Percentiles rank a stretch among this genome's conserved stretches.
Conservation (phyloP, 139 green algal genomes). For the Gonium pectorale region DNA sequence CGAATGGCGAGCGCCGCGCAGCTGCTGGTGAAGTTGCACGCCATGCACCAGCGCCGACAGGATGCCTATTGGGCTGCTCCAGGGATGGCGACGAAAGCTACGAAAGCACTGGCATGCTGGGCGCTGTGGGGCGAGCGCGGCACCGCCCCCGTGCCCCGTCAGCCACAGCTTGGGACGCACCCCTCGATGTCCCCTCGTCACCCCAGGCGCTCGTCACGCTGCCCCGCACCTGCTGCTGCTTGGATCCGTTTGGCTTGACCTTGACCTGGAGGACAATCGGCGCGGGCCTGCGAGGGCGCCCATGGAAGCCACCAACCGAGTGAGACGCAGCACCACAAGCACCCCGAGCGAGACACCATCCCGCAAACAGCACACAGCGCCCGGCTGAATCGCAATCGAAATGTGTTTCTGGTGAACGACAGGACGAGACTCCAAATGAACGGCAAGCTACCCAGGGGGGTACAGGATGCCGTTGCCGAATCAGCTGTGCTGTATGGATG, state of each 20-base stretch:
- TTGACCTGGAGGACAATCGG: constrained; percentile 24
- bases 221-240: not conserved
- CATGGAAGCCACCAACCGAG: not conserved
- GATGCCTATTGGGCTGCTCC: not conserved
- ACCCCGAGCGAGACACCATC: not conserved
- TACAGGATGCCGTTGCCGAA: no score
- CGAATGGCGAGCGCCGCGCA: not conserved
- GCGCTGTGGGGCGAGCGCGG: not conserved
- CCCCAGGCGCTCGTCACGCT: no score
- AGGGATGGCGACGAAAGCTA: not conserved
- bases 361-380: not conserved
- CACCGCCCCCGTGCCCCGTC: not conserved
- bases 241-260: constrained; percentile 13
- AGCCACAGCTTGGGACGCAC: not conserved
- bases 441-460: not conserved
- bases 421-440: not conserved
- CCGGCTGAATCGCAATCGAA: not conserved
- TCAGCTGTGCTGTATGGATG: no score
- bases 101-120: not conserved
- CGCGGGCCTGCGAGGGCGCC: not conserved
- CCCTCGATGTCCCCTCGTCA: no score
- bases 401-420: not conserved
- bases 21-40: not conserved
- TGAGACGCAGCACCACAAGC: not conserved
- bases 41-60: not conserved